Evolutionary conservation across 1,284 basidiomycete species (phyloP).

Genomic region (Ganoderma lucidum): DNA sequence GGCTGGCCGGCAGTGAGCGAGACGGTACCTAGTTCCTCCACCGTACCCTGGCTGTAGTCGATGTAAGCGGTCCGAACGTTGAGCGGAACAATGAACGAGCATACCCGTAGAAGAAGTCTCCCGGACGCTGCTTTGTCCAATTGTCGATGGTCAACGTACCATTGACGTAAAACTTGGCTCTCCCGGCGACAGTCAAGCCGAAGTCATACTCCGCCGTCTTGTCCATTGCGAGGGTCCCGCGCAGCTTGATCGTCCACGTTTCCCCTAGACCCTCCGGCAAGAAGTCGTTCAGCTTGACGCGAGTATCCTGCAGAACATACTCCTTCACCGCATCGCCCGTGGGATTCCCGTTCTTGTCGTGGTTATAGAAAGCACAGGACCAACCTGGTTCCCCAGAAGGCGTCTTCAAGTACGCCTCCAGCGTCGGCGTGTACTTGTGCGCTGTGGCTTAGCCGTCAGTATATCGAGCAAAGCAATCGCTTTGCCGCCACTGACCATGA

Average conservation of each 20-base stretch:
- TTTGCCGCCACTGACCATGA: conserved; percentile 53
- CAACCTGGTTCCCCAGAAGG: conserved; percentile 62
- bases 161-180: conserved; percentile 71
- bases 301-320: conserved; percentile 65
- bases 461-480: not conserved
- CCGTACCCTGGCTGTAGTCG: conserved; percentile 59
- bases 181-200: conserved; percentile 75
- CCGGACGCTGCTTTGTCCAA: conserved; percentile 71
- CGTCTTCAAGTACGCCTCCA: conserved; percentile 62
- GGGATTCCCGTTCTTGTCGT: conserved; percentile 55
- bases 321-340: conserved; percentile 50
- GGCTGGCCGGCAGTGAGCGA: conserved; percentile 53
- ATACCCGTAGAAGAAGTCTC: conserved; percentile 73
- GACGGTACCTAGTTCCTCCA: conserved; percentile 64
- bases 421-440: conserved; percentile 65
- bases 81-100: conserved; percentile 23
- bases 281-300: conserved; percentile 73
- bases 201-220: conserved; percentile 71
- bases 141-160: conserved; percentile 71
- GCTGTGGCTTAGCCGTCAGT: conserved; percentile 44
- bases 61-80: not conserved
- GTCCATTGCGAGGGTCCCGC: conserved; percentile 60
- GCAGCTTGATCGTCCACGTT: conserved; percentile 69
- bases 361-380: conserved; percentile 67
- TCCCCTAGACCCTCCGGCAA: conserved; percentile 65